A percentile compares a stretch with the other conserved stretches of the same genome.
These are phyloP conservation scores for Kluyveromyces nonfermentans DNA, from an alignment of 805 yeast species.

Conservation along the genomic window DNA sequence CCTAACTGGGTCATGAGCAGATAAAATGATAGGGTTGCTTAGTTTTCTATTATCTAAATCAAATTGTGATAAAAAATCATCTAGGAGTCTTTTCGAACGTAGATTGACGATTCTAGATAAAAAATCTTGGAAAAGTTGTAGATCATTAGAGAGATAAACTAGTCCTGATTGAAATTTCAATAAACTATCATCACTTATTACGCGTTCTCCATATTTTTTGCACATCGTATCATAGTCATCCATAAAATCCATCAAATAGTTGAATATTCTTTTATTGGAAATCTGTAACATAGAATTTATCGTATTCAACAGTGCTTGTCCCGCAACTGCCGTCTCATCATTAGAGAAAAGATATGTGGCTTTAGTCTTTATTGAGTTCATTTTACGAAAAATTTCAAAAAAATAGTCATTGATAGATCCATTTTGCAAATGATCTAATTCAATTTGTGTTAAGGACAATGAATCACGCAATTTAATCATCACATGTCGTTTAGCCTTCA, in stretches of 20 bases:
- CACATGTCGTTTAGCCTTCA: slow-evolving; percentile 40
- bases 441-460: slow-evolving; percentile 64
- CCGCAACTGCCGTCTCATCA: slow-evolving; percentile 39
- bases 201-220: slow-evolving; percentile 10
- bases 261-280: slow-evolving; percentile 47
- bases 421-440: slow-evolving; percentile 48
- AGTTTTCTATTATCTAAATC: slow-evolving; percentile 22
- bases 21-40: slow-evolving; percentile 45
- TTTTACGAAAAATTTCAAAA: slow-evolving; percentile 49
- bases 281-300: slow-evolving; percentile 42
- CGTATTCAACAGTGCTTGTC: slow-evolving; percentile 53
- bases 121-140: slow-evolving; percentile 48
- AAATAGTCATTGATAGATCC: slow-evolving; percentile 40
- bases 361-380: slow-evolving; percentile 53
- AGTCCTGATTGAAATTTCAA: slow-evolving; percentile 28
- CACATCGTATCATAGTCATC: slow-evolving; percentile 21
- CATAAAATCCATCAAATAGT: slow-evolving; percentile 30
- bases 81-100: slow-evolving; percentile 53
- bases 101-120: slow-evolving; percentile 55
- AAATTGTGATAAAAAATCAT: slow-evolving; percentile 58
- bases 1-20: slow-evolving; percentile 72
- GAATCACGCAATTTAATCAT: slow-evolving; percentile 45
- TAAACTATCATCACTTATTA: slow-evolving; percentile 9
- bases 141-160: slow-evolving; percentile 31
- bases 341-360: slow-evolving; percentile 66